Percentiles rank a stretch among this genome's conserved stretches.
Conservation (phyloP, 768 basidiomycete species). For the Boletus rufocinnamomeus region DNA sequence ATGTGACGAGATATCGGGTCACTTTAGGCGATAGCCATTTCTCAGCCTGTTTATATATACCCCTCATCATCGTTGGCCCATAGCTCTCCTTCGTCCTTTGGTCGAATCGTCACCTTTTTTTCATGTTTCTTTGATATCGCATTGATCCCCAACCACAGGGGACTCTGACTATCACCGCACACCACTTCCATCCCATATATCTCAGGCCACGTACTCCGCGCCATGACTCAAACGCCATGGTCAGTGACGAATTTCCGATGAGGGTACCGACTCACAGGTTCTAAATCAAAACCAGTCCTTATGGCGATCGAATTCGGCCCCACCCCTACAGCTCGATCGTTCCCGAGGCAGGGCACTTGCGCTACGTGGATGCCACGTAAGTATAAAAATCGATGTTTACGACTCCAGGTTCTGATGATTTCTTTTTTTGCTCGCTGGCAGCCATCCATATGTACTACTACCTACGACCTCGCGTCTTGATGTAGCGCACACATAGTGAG, state of each 20-base stretch:
- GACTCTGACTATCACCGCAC: slow-evolving; percentile 1
- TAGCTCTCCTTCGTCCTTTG: slow-evolving; percentile 5
- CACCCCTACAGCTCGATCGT: neutral
- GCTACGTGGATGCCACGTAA: slow-evolving; percentile 9
- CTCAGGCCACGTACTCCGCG: neutral
- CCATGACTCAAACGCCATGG: slow-evolving; percentile 18
- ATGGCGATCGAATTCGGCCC: slow-evolving; percentile 5
- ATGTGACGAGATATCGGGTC: slow-evolving; percentile 16
- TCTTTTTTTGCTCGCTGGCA: neutral
- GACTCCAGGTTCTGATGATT: slow-evolving; percentile 9
- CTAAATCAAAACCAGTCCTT: slow-evolving; percentile 9
- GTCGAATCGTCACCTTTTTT: slow-evolving; percentile 11
- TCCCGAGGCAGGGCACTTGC: neutral
- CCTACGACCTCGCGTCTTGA: neutral
- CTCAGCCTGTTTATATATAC: slow-evolving; percentile 24
- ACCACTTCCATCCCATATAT: slow-evolving; percentile 1
- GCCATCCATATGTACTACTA: slow-evolving; percentile 3
- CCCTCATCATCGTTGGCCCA: slow-evolving; percentile 8
- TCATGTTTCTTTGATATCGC: slow-evolving; percentile 17
- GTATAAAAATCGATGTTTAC: neutral
- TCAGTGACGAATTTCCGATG: slow-evolving; percentile 1
- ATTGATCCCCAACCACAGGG: slow-evolving; percentile 13
- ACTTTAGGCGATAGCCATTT: slow-evolving; percentile 13
- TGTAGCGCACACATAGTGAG: slow-evolving; percentile 16
- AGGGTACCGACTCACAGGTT: neutral